A percentile compares a stretch with the other conserved stretches of the same genome.
Conservation (phyloP, 345 rosid species). For the Euphorbia peplus region DNA sequence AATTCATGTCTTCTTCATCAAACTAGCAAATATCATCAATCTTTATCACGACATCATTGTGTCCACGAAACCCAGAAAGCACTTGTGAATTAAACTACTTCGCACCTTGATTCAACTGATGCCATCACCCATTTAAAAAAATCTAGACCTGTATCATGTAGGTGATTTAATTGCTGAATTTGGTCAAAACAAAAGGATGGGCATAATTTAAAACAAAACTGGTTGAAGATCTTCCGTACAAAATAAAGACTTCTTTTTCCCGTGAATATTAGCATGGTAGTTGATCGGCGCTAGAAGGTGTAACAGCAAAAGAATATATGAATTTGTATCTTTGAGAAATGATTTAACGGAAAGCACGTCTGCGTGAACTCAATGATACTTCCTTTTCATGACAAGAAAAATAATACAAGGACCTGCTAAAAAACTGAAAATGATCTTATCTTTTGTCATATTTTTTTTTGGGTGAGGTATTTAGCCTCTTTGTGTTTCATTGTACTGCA, state of each 20-base stretch:
- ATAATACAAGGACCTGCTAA: neutral
- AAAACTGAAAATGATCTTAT: neutral
- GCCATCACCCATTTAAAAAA: neutral
- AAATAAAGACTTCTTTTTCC: neutral
- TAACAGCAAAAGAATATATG: conserved; percentile 1
- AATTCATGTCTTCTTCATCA: neutral
- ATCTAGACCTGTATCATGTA: neutral
- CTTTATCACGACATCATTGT: neutral
- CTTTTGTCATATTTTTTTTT: neutral
- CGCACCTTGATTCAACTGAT: neutral
- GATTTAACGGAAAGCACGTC: no score
- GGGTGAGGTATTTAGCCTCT: neutral
- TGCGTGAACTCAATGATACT: neutral
- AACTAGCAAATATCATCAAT: neutral
- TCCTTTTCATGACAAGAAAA: neutral
- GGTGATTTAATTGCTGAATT: neutral
- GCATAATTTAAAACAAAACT: neutral
- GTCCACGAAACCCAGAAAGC: neutral
- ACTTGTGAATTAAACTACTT: neutral
- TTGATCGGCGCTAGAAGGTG: neutral
- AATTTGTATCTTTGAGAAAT: neutral
- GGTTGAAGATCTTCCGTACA: neutral
- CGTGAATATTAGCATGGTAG: neutral
- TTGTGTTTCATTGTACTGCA: conserved; percentile 25
- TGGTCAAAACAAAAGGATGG: neutral